These are phyloP conservation scores for Actinomortierella wolfii DNA, from an alignment of 371 early-diverging fungal species.

Conservation along the genomic window DNA sequence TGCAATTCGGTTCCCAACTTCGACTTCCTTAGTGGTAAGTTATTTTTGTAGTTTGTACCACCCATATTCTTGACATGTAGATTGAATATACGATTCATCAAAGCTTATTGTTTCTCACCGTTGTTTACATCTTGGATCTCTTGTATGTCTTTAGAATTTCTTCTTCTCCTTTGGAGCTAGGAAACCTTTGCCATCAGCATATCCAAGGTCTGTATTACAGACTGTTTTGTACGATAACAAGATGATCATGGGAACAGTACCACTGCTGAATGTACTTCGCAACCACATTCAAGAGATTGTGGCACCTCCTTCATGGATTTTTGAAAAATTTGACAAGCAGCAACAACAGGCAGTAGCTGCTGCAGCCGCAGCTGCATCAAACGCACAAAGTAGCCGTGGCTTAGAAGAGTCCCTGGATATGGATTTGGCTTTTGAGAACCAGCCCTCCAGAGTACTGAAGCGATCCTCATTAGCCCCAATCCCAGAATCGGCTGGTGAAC, in stretches of 20 bases:
- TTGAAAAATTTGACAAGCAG: conserved; percentile 19
- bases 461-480: not conserved
- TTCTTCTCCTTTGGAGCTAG: conserved; percentile 51
- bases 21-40: conserved; percentile 49
- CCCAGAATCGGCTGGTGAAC: conserved; percentile 1
- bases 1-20: conserved; percentile 45
- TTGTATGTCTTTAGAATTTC: conserved; percentile 44
- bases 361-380: not conserved
- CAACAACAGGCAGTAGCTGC: not conserved
- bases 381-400: conserved; percentile 1
- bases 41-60: not conserved
- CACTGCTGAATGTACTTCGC: conserved; percentile 17
- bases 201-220: conserved; percentile 53
- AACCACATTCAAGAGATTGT: conserved; percentile 29
- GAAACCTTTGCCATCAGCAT: conserved; percentile 58
- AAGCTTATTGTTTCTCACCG: too few species aligned
- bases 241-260: conserved; percentile 31
- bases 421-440: not conserved
- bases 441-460: conserved; percentile 1
- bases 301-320: conserved; percentile 29
- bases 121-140: not conserved
- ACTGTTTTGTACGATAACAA: conserved; percentile 25
- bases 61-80: too few species aligned
- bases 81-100: too few species aligned
- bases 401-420: conserved; percentile 8